Percentiles rank a stretch among this genome's conserved stretches.
Evolutionary conservation across 1,284 basidiomycete genomes (phyloP).

Genomic region (Thelephora terrestris): DNA sequence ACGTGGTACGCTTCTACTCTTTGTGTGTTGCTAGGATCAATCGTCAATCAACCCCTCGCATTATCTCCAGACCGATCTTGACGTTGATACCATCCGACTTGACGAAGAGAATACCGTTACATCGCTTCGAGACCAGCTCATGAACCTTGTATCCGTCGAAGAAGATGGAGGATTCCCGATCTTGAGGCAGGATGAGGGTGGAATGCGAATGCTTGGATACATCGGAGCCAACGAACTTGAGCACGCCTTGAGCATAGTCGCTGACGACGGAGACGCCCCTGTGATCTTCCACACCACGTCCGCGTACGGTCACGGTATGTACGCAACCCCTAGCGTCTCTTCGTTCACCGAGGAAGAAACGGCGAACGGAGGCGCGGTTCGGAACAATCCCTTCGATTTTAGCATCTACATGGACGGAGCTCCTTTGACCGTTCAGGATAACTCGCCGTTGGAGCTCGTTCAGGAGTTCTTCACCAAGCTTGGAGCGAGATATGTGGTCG

Average conservation of each 20-base stretch:
- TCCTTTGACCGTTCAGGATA: slow-evolving; percentile 72
- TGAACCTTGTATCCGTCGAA: slow-evolving; percentile 48
- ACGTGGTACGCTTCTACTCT: slow-evolving; percentile 48
- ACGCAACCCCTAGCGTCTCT: slow-evolving; percentile 46
- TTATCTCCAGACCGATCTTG: slow-evolving; percentile 42
- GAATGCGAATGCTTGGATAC: slow-evolving; percentile 77
- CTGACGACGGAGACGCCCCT: slow-evolving; percentile 58
- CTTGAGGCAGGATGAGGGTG: slow-evolving; percentile 37
- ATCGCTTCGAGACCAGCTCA: slow-evolving; percentile 58
- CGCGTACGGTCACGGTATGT: slow-evolving; percentile 28
- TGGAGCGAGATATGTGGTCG: slow-evolving; percentile 82
- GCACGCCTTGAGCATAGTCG: slow-evolving; percentile 84
- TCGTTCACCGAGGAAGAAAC: slow-evolving; percentile 40
- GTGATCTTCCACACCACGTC: slow-evolving; percentile 54
- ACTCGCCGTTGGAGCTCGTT: slow-evolving; percentile 81
- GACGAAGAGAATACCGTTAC: slow-evolving; percentile 66
- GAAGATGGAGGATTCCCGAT: slow-evolving; percentile 91
- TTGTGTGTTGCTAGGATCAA: not conserved
- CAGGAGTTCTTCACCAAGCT: slow-evolving; percentile 90
- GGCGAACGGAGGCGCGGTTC: slow-evolving; percentile 9
- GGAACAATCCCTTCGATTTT: slow-evolving; percentile 69
- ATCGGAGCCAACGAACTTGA: slow-evolving; percentile 90
- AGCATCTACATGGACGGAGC: slow-evolving; percentile 89
- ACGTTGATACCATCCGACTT: slow-evolving; percentile 56
- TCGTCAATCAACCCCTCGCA: slow-evolving; percentile 2